Conservation (phyloP, 768 basidiomycete genomes). For the Mycena albidolilacea region DNA sequence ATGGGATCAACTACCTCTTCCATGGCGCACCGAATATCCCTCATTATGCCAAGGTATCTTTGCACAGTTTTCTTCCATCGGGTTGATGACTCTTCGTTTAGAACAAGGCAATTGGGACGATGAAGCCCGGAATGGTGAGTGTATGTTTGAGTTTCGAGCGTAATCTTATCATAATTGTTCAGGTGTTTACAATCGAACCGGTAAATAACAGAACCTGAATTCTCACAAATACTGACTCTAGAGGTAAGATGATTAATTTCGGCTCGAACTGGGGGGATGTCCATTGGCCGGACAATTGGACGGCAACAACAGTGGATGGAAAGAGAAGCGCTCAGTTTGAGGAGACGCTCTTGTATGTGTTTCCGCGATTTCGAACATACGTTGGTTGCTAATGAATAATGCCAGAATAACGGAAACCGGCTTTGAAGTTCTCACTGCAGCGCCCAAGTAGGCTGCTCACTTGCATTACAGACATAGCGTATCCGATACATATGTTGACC, state of each 20-base stretch:
- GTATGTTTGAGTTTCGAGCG: background rate
- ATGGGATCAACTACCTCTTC: constrained; percentile 91
- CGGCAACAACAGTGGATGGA: constrained; percentile 93
- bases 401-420: constrained; percentile 91
- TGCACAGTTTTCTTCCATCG: background rate
- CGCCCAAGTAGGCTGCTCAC: constrained; percentile 37
- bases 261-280: constrained; percentile 82
- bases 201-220: constrained; percentile 54
- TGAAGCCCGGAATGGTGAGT: constrained; percentile 94
- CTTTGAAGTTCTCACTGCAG: constrained; percentile 87
- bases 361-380: background rate
- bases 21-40: constrained; percentile 91
- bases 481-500: background rate
- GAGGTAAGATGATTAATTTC: constrained; percentile 89
- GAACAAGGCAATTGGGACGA: constrained; percentile 92
- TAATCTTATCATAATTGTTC: constrained; percentile 19
- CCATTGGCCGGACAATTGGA: constrained; percentile 98
- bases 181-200: constrained; percentile 86
- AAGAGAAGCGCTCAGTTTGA: constrained; percentile 97
- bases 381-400: constrained; percentile 21
- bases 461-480: background rate
- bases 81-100: background rate
- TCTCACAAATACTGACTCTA: constrained; percentile 28
- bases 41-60: constrained; percentile 82
- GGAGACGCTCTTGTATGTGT: constrained; percentile 91